Evolutionary conservation across 441 rosid species (phyloP), one percentile per base, ranked within the genome.

Genomic region (Cnidoscolus chayamansa): DNA sequence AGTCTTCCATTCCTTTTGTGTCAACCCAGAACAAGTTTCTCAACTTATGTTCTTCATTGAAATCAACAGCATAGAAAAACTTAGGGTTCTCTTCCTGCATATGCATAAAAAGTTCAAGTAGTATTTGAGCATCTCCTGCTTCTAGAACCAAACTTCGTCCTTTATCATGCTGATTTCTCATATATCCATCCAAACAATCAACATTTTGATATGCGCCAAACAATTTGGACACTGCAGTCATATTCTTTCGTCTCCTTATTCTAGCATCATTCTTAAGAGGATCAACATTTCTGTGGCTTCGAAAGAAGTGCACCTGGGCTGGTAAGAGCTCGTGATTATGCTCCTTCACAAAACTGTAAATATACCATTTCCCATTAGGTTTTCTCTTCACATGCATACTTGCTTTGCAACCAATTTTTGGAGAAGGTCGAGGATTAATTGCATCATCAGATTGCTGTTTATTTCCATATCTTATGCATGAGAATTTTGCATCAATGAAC

Each of bases 281-380:
- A 65, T 65, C 68, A 48, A 12, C 55, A 47, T 65, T 25, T 40
- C 68, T 48, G 68, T 65, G 68, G 68, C 68, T 65, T 7, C 68
- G 68, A 65, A 65, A 65, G 56, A 65, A 48, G 56, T 65, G 68
- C 68, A 65, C 68, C 16, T 67, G 71, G 16, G 71, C 71, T n/a
- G 71, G 71, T 17, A 67, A 54, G 30, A 67, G 71, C 71, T 67
- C 71, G 53, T 67, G 71, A 54, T 67, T 67, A 53, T 67, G 71
- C 16, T 67, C 71, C 61, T 67, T 67, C 60, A 53, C 61, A 17
- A 67, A 67, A 53, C 49, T 53, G 20, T 67, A 54, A 17, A 67
- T 67, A 10, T 31, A 35, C 71, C 71, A 67, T 35, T 53, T 67
- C 49, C 71, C 71, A 53, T 53, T 54, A 16, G 49, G 31, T 53